Evolutionary conservation across 345 rosid species (phyloP), one percentile per base, ranked within the genome.

Genomic region (Limnanthes douglasii): DNA sequence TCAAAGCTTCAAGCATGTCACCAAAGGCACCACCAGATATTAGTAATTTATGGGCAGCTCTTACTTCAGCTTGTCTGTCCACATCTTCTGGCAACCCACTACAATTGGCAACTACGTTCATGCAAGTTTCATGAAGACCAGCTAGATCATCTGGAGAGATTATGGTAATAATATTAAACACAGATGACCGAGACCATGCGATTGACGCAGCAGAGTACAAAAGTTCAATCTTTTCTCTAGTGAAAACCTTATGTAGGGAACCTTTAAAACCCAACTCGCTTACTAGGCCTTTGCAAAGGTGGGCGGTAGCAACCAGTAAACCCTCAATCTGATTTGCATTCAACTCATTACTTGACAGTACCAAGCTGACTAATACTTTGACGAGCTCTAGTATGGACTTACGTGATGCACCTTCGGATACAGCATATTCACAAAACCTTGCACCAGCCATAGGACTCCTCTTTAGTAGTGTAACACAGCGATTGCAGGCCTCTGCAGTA

Each of bases 371-470:
- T 26, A 79, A 56, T 36, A 67, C 74, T 53, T 49, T 61, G 39
- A 74, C 63, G 48, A 88, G 92, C 41, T 83, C 68, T 73, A 70
- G 48, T 11, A 69, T 62, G 43, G 65, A 66, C 37, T 68, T 65
- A 37, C 46, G 46, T 2, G 84, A 63, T 28, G 84, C 78, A 42
- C 95, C 92, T 59, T 73, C 78, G 1, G 31, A 52, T 37, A 45
- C 58, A 52, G 72, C 61, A 62, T 62, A 79, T 46, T 76, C 73
- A 50, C 97, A 88, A 66, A 88, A 88, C 59, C 85, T 72, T 37
- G 94, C 93, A 60, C 97, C 95, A 32, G 93, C 95, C 37, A 40
- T 45, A 18, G 94, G 84, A 25, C 78, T 72, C 62, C 95, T 69
- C 58, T 72, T 79, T 30, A 88, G 57, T 39, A 88, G 93, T 15